These are phyloP conservation scores for Boletus sp. DNA, from an alignment of 768 basidiomycete species.

Conservation along the genomic window DNA sequence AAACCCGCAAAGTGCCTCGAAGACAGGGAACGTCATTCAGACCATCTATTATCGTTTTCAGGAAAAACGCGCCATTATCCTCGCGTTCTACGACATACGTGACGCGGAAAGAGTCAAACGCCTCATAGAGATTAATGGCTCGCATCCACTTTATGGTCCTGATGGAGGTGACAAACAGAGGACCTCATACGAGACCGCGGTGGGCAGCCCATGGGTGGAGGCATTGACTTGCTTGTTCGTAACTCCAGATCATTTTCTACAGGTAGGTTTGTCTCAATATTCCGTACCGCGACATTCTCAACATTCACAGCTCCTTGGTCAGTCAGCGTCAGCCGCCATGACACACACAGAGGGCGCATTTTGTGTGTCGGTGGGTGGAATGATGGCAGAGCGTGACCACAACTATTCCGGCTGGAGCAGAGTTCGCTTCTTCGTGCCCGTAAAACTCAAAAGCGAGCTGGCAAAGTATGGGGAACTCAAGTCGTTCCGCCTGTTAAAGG, in stretches of 20 bases:
- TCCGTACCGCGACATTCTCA: slow-evolving; percentile 6
- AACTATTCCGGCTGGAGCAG: slow-evolving; percentile 24
- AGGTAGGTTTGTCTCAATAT: slow-evolving; percentile 33
- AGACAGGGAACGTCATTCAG: slow-evolving; percentile 40
- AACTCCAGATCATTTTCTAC: slow-evolving; percentile 41
- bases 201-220: slow-evolving; percentile 18
- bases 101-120: slow-evolving; percentile 47
- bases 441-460: slow-evolving; percentile 29
- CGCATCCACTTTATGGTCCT: neutral
- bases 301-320: slow-evolving; percentile 47
- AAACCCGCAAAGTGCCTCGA: slow-evolving; percentile 5
- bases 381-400: slow-evolving; percentile 18
- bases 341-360: slow-evolving; percentile 53
- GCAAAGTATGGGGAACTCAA: slow-evolving; percentile 33
- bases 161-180: slow-evolving; percentile 8
- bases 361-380: slow-evolving; percentile 40
- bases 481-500: slow-evolving; percentile 26
- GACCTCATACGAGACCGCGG: neutral
- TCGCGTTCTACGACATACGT: slow-evolving; percentile 61
- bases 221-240: slow-evolving; percentile 44
- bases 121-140: slow-evolving; percentile 32
- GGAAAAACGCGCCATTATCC: slow-evolving; percentile 48
- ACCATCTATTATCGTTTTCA: slow-evolving; percentile 55
- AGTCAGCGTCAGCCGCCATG: slow-evolving; percentile 43
- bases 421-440: slow-evolving; percentile 23